Conservation (phyloP, 2,329 filamentous ascomycete genomes). For the Cladophialophora bantiana region DNA sequence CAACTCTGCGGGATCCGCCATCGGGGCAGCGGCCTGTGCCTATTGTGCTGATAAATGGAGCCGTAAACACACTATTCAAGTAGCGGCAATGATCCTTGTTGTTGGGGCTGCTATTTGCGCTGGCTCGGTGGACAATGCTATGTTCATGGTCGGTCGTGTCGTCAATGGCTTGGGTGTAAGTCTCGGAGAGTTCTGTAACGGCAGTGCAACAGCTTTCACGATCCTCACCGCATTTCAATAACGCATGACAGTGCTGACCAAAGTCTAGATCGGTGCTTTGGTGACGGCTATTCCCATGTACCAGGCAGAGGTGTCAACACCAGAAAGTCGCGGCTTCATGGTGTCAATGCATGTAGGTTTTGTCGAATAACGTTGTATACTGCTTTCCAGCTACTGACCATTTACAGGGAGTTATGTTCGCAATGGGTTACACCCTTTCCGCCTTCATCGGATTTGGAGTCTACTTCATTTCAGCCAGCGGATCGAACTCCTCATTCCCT, state of each 20-base stretch:
- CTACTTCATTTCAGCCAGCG: constrained; percentile 36
- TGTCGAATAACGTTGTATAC: constrained; percentile 45
- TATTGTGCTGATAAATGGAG: constrained; percentile 51
- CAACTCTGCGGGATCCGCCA: constrained; percentile 52
- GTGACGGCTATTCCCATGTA: constrained; percentile 39
- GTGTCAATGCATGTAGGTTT: constrained; percentile 39
- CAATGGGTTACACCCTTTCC: constrained; percentile 38
- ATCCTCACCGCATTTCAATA: neutral
- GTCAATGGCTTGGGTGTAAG: constrained; percentile 31
- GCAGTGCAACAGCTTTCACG: neutral
- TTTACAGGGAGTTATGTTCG: constrained; percentile 36
- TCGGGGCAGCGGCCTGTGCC: constrained; percentile 48
- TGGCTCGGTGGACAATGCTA: constrained; percentile 48
- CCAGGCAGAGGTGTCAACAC: constrained; percentile 39
- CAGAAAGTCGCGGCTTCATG: constrained; percentile 39
- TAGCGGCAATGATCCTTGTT: constrained; percentile 43
- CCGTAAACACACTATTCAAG: constrained; percentile 49
- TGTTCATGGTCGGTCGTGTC: constrained; percentile 34
- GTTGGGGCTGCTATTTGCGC: constrained; percentile 49
- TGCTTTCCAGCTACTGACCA: constrained; percentile 50
- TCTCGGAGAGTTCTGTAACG: neutral
- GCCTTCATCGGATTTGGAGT: constrained; percentile 39
- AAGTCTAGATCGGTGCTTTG: constrained; percentile 24
- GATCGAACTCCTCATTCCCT: constrained; percentile 43
- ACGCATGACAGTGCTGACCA: neutral